Percentiles rank a stretch among this genome's conserved stretches.
phyloP scores from a whole-genome alignment of 169 alveolate genomes.

The Hammondia hammondi region DNA sequence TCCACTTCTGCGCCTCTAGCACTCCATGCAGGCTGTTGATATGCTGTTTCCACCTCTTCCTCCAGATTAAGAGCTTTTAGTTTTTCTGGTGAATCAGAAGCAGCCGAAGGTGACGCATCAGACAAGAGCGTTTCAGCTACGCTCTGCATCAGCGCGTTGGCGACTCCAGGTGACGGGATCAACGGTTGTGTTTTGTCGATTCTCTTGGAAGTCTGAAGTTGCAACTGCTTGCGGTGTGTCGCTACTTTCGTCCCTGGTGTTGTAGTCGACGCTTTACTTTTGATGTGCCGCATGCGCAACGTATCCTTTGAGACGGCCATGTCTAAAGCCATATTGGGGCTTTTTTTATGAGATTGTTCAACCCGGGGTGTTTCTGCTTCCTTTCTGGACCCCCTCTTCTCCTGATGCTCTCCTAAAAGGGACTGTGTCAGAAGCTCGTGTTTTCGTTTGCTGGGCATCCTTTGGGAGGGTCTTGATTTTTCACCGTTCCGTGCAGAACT shows the following conservation, averaged over 20 bases:
- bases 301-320: background rate
- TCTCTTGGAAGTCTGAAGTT: no score
- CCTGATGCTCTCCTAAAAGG: background rate
- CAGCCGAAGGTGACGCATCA: background rate
- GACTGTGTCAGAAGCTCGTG: background rate
- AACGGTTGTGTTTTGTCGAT: background rate
- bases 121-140: background rate
- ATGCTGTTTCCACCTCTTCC: no score
- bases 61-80: no score
- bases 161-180: background rate
- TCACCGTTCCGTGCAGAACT: no score
- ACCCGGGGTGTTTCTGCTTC: background rate
- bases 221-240: no score
- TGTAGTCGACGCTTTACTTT: background rate
- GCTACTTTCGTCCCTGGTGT: background rate
- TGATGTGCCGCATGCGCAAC: background rate
- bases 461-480: background rate
- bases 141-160: background rate
- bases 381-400: background rate
- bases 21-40: no score
- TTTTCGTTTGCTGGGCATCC: background rate
- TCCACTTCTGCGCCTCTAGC: no score
- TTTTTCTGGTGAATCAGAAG: no score
- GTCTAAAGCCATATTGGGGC: background rate
- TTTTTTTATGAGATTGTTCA: background rate